phyloP scores from a whole-genome alignment of 2,329 filamentous ascomycete species.

The Geosmithia flava region DNA sequence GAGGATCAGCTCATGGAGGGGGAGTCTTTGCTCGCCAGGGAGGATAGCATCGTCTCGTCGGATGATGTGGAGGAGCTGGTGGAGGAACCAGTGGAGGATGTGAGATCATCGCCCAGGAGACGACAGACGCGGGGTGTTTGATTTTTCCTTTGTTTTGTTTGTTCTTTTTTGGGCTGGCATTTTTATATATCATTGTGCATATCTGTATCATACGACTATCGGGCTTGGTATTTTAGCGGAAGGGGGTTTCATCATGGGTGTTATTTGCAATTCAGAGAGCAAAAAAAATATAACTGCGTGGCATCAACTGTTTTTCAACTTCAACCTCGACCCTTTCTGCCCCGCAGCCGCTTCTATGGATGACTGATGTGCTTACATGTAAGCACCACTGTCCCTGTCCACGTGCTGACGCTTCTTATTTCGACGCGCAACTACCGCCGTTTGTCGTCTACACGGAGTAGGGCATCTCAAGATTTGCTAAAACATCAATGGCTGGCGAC shows the following conservation, averaged over 20 bases:
- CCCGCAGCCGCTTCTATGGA: too few relatives aligned
- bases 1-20: slow-evolving; percentile 36
- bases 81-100: slow-evolving; percentile 8
- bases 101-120: slow-evolving; percentile 12
- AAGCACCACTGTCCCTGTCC: too few relatives aligned
- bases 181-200: not conserved
- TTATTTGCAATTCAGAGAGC: too few relatives aligned
- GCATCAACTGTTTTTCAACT: too few relatives aligned
- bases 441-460: too few relatives aligned
- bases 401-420: too few relatives aligned
- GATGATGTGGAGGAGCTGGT: slow-evolving; percentile 13
- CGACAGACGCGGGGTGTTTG: not conserved
- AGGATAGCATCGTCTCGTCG: slow-evolving; percentile 26
- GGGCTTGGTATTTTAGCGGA: not conserved
- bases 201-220: not conserved
- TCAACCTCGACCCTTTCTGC: too few relatives aligned
- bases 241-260: not conserved
- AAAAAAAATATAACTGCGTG: too few relatives aligned
- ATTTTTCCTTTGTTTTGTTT: not conserved
- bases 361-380: too few relatives aligned
- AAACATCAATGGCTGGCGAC: too few relatives aligned
- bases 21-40: slow-evolving; percentile 20
- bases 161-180: not conserved
- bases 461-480: too few relatives aligned
- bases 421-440: too few relatives aligned